These are phyloP conservation scores for Fraxinus cuspidata DNA, from an alignment of 257 asterid genomes.

Conservation along the genomic window DNA sequence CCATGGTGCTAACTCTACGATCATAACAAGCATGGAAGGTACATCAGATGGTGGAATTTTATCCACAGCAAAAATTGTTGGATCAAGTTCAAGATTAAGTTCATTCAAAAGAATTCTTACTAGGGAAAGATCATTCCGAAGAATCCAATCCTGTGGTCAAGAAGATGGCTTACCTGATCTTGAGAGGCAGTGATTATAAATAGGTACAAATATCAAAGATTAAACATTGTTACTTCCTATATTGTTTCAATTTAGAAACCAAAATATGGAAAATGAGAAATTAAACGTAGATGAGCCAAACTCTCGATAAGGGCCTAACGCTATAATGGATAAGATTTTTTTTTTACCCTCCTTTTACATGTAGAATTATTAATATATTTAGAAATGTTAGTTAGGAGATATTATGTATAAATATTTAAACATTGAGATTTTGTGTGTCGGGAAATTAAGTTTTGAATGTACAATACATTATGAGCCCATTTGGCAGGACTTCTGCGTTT, in stretches of 20 bases:
- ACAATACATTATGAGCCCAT: too few species aligned
- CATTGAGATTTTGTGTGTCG: background rate
- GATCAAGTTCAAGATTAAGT: conserved; percentile 61
- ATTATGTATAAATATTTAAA: too few species aligned
- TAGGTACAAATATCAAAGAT: background rate
- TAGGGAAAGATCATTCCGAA: conserved; percentile 62
- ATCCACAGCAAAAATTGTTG: conserved; percentile 31
- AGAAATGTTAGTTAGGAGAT: background rate
- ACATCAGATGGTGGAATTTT: conserved; percentile 17
- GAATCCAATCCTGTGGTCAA: conserved; percentile 46
- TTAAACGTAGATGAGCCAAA: too few species aligned
- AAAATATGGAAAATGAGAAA: background rate
- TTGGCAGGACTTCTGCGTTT: too few species aligned
- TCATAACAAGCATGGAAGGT: conserved; percentile 26
- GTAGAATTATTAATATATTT: too few species aligned
- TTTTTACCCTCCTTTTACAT: too few species aligned
- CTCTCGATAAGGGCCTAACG: too few species aligned
- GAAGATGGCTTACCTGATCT: conserved; percentile 50
- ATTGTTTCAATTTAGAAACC: background rate
- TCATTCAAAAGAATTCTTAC: conserved; percentile 70
- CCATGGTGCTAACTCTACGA: background rate
- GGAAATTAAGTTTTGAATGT: background rate
- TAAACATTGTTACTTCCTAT: background rate
- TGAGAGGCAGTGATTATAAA: conserved; percentile 57
- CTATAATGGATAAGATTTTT: too few species aligned